These are phyloP conservation scores for Globisporangium mamillatum DNA, from an alignment of 352 stramenopile genomes.

Conservation along the genomic window DNA sequence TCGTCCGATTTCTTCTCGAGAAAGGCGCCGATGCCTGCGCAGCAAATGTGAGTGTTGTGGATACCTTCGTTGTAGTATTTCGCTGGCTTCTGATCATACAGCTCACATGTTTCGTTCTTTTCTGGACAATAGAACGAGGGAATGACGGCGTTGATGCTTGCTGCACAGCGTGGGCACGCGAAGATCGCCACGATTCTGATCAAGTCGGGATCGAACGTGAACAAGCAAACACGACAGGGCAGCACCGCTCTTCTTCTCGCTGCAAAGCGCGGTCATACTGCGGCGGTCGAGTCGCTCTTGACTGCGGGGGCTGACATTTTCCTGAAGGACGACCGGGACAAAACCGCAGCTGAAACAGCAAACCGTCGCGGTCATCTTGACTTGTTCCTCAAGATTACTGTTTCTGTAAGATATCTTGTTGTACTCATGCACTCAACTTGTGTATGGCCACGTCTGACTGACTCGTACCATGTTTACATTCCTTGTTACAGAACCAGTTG, in stretches of 20 bases:
- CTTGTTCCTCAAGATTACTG: conserved; percentile 83
- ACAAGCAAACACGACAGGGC: conserved; percentile 85
- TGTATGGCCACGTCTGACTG: conserved; percentile 4
- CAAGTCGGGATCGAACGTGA: conserved; percentile 79
- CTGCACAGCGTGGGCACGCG: conserved; percentile 78
- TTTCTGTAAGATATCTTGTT: conserved; percentile 36
- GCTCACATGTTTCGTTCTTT: background rate
- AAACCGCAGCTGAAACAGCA: conserved; percentile 80
- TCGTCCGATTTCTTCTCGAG: conserved; percentile 77
- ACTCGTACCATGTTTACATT: conserved; percentile 1
- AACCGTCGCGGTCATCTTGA: conserved; percentile 79
- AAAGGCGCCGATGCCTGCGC: conserved; percentile 67
- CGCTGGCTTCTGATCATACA: background rate
- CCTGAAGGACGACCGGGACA: conserved; percentile 84
- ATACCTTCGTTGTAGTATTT: background rate
- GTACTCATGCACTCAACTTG: background rate
- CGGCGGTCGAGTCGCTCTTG: conserved; percentile 74
- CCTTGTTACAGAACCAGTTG: conserved; percentile 59
- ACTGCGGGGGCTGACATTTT: conserved; percentile 84
- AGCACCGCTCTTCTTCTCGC: conserved; percentile 83
- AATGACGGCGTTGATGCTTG: conserved; percentile 87
- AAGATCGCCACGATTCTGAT: conserved; percentile 80
- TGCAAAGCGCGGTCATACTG: conserved; percentile 77
- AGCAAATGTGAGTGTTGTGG: conserved; percentile 43
- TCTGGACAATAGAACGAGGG: conserved; percentile 57